Evolutionary conservation across 495 filamentous ascomycete genomes (phyloP), one percentile per base, ranked within the genome.

Genomic region (Aspergillus funiculosus): DNA sequence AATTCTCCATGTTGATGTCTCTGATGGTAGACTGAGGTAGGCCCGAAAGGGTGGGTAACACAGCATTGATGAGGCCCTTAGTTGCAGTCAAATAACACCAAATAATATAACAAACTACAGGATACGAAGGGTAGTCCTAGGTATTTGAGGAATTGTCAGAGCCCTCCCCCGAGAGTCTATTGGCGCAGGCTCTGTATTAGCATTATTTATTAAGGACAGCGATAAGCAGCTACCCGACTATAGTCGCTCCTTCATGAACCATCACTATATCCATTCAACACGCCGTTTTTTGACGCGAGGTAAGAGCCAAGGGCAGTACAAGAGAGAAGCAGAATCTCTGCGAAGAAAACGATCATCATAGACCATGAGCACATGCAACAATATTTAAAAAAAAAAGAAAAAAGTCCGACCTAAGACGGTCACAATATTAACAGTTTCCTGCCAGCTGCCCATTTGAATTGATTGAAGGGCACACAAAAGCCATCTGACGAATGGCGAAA

Each of bases 241-340:
- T 36, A 53, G 42, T 35, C 43, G 41, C 50, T 47, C 47, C 37
- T 43, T 53, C 50, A 52, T 54, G 42, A 48, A 51, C 52, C 56
- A 38, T 58, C 49, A 50, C 51, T 52, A 54, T 55, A 55, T 52
- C 46, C 52, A 58, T 45, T 47, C 34, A 54, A 35, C 53, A 43
- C 46, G 47, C 37, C 45, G n/a, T 18, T 51, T 10, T 27, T 27
- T 19, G 28, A 46, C 36, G 29, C 51, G 35, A 35, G 40, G 52
- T 28, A 29, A 50, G n/a, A n/a, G 39, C 31, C 30, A 50, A 47
- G 26, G 17, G 21, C 22, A 32, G 39, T 53, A 42, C 34, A 49
- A 53, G 34, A 49, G 27, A 48, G 28, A 40, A 32, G 21, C 13
- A 43, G 31, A 21, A 28, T 19, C 14, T 32, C 17, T 45, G 48